These are phyloP conservation scores for Saccharomycopsis crataegensis DNA, from an alignment of 1,139 yeast species.

Conservation along the genomic window DNA sequence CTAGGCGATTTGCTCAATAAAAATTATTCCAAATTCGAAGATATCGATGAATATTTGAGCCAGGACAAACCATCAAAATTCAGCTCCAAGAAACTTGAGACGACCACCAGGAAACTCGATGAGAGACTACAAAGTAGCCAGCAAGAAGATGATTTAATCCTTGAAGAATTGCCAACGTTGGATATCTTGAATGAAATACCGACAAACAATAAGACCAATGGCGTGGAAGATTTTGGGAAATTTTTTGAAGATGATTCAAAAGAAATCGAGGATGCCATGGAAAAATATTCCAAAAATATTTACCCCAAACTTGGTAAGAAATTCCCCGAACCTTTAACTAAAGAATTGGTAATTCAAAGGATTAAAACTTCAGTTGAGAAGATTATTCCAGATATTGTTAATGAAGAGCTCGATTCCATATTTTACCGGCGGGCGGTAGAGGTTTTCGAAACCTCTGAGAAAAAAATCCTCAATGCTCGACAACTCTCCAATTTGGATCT, in stretches of 20 bases:
- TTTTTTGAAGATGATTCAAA: constrained; percentile 9
- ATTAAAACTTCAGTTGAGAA: not conserved
- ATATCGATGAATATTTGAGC: not conserved
- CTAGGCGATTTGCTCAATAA: not conserved
- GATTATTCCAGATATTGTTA: constrained; percentile 37
- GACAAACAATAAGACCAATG: not conserved
- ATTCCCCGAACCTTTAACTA: not conserved
- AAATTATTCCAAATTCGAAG: not conserved
- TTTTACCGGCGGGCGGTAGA: constrained; percentile 44
- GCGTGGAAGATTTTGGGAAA: constrained; percentile 1
- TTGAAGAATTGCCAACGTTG: not conserved
- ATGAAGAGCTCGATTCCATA: constrained; percentile 37
- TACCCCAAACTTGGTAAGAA: constrained; percentile 5
- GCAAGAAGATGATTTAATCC: not conserved
- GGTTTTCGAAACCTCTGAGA: constrained; percentile 32
- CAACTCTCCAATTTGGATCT: constrained; percentile 45
- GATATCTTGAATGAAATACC: constrained; percentile 10
- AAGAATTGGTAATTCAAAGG: not conserved
- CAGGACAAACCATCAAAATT: too few relatives aligned
- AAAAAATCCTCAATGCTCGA: constrained; percentile 38
- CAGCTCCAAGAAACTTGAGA: too few relatives aligned
- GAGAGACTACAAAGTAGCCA: not conserved
- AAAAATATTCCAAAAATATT: constrained; percentile 21
- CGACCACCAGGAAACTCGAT: too few relatives aligned
- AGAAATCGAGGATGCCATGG: constrained; percentile 17